These are phyloP conservation scores for Saccharomycopsis babjevae DNA, from an alignment of 805 yeast species.

Conservation along the genomic window DNA sequence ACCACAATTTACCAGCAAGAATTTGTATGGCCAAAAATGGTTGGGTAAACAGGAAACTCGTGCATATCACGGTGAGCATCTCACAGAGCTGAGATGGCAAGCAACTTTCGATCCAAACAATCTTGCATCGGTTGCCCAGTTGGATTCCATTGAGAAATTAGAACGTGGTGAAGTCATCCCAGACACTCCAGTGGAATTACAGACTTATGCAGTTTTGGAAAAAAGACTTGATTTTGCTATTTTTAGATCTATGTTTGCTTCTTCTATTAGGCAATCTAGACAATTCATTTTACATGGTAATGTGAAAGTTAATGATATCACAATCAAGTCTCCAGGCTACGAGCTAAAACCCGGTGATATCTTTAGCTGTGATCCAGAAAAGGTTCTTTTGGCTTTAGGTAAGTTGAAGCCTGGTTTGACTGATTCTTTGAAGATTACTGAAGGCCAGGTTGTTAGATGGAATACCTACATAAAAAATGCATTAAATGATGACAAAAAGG, in stretches of 20 bases:
- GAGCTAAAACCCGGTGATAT: conserved; percentile 77
- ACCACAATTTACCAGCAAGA: conserved; percentile 42
- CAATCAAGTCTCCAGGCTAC: conserved; percentile 68
- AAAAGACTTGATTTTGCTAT: conserved; percentile 83
- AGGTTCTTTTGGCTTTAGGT: conserved; percentile 79
- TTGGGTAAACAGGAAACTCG: conserved; percentile 83
- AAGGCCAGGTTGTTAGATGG: conserved; percentile 64
- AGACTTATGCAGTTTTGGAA: conserved; percentile 82
- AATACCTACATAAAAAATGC: conserved; percentile 55
- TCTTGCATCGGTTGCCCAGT: conserved; percentile 77
- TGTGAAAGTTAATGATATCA: conserved; percentile 78
- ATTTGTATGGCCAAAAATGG: conserved; percentile 91
- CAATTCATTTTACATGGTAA: conserved; percentile 73
- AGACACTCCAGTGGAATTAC: conserved; percentile 75
- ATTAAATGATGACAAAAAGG: conserved; percentile 28
- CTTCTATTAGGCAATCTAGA: conserved; percentile 89
- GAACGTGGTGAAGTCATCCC: conserved; percentile 36
- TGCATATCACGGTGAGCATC: conserved; percentile 90
- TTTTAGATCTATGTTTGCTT: conserved; percentile 87
- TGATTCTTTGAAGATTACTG: conserved; percentile 59
- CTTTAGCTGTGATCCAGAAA: conserved; percentile 75
- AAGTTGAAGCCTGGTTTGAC: conserved; percentile 67
- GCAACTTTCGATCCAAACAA: conserved; percentile 53
- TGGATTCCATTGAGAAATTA: conserved; percentile 61
- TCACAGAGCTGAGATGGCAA: conserved; percentile 78